A percentile compares a stretch with the other conserved stretches of the same genome.
These are phyloP conservation scores for Cordyceps pruinosa DNA, from an alignment of 2,329 filamentous ascomycete genomes.

Conservation along the genomic window DNA sequence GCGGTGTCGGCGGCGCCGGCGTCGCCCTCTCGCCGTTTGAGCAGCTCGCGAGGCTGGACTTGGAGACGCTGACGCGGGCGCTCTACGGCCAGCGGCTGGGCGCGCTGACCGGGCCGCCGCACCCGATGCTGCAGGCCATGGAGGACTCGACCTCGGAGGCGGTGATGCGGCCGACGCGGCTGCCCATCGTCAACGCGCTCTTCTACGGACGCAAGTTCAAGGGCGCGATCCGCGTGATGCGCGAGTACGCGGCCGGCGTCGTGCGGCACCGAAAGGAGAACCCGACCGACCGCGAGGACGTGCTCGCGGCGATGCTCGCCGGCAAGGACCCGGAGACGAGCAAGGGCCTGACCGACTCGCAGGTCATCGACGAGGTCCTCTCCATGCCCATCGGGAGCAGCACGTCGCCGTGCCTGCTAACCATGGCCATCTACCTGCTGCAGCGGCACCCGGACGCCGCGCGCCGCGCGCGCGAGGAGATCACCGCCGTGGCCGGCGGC, in stretches of 20 bases:
- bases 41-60: conserved; percentile 46
- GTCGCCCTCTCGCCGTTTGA: conserved; percentile 38
- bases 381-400: conserved; percentile 56
- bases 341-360: conserved; percentile 47
- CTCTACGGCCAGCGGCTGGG: conserved; percentile 46
- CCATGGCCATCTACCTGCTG: conserved; percentile 42
- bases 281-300: conserved; percentile 49
- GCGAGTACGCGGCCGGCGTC: conserved; percentile 48
- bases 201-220: conserved; percentile 47
- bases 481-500: conserved; percentile 45
- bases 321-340: conserved; percentile 56
- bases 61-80: conserved; percentile 43
- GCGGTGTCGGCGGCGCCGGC: conserved; percentile 13
- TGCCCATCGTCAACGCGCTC: conserved; percentile 45
- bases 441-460: conserved; percentile 43
- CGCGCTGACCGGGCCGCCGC: conserved; percentile 37
- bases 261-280: conserved; percentile 48
- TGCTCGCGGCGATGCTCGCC: conserved; percentile 54
- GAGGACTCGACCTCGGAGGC: conserved; percentile 49
- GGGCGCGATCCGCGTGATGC: conserved; percentile 45
- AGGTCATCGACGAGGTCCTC: conserved; percentile 62
- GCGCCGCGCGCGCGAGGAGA: conserved; percentile 43
- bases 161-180: conserved; percentile 47
- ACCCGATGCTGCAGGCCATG: conserved; percentile 46
- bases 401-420: conserved; percentile 41